Percentiles rank a stretch among this genome's conserved stretches.
Evolutionary conservation across 139 green algal genomes (phyloP).

Genomic region (Micromonas pusilla): DNA sequence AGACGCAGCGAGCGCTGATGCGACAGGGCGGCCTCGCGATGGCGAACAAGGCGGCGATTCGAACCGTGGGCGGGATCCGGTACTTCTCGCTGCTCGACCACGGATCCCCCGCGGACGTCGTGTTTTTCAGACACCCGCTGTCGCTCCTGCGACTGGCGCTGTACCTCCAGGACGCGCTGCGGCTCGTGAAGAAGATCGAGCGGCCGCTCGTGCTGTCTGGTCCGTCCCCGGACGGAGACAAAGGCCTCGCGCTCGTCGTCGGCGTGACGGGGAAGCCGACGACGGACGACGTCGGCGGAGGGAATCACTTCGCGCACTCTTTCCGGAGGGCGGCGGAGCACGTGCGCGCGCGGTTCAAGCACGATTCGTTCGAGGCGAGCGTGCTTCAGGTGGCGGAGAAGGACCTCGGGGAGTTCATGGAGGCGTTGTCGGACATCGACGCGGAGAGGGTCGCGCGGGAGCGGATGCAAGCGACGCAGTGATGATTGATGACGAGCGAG

Average conservation of each 20-base stretch:
- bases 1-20: slow-evolving; percentile 14
- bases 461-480: background rate
- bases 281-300: background rate
- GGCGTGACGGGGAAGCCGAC: slow-evolving; percentile 16
- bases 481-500: background rate
- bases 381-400: slow-evolving; percentile 1
- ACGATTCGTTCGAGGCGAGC: slow-evolving; percentile 7
- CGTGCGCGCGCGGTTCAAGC: background rate
- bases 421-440: slow-evolving; percentile 16
- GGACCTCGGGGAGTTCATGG: slow-evolving; percentile 8
- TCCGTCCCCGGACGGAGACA: background rate
- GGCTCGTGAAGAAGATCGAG: background rate
- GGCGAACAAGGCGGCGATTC: slow-evolving; percentile 2
- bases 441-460: slow-evolving; percentile 9
- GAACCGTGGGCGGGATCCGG: background rate
- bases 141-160: slow-evolving; percentile 20
- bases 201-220: slow-evolving; percentile 3
- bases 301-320: slow-evolving; percentile 17
- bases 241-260: background rate
- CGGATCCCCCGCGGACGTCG: slow-evolving; percentile 1
- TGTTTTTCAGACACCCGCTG: slow-evolving; percentile 23
- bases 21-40: slow-evolving; percentile 16
- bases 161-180: slow-evolving; percentile 22
- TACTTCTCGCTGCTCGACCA: slow-evolving; percentile 14
- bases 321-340: slow-evolving; percentile 11